Base-by-base conservation (phyloP, 2,329 filamentous ascomycete genomes). In the Sclerotinia sclerotiorum region DNA sequence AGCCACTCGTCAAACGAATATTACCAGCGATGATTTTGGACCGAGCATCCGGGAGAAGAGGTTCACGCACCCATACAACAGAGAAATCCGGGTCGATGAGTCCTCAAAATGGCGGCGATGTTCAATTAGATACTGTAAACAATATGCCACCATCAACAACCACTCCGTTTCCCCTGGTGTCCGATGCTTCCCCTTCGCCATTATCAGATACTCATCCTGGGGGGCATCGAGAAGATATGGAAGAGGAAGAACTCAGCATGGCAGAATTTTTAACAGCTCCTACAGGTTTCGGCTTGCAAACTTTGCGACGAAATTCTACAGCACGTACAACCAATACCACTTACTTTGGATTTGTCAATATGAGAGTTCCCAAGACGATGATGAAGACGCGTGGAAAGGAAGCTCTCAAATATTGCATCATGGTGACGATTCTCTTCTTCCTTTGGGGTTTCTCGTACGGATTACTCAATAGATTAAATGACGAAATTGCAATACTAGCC, bases 371-470 rank as follows among this genome's bases (percentile, higher is more conserved):
- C 3, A 92, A 91, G 78, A 90, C 88, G 75, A 88, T 93, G 82
- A 85, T 92, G 10, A 82, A 87, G 29, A 86, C 87, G 68, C 87
- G 85, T 1, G 83, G 83, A 1, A 77, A 79, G 15, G 90, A 93
- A 71, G 91, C 89, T 0, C 80, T 91, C 72, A 90, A 88, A 71
- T 92, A 92, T 71, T 89, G 91, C 74, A 84, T 85, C 21, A 82
- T 92, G 71, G 92, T 96, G 29, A 92, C 91, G 1, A 85, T 94
- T 8, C 82, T 97, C 0, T 97, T 97, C 79, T 88, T 97, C 72
- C 81, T 97, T 3, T 97, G 93, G 93, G 94, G 94, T 0, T 90
- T 97, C 69, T 93, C 93, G 0, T 97, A 97, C 74, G 94, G 94
- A 0, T 84, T 97, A 2, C 82, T 97, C 7, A 93, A 95, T 74